phyloP scores from a whole-genome alignment of 441 rosid genomes.

The Flueggea neowawraea region DNA sequence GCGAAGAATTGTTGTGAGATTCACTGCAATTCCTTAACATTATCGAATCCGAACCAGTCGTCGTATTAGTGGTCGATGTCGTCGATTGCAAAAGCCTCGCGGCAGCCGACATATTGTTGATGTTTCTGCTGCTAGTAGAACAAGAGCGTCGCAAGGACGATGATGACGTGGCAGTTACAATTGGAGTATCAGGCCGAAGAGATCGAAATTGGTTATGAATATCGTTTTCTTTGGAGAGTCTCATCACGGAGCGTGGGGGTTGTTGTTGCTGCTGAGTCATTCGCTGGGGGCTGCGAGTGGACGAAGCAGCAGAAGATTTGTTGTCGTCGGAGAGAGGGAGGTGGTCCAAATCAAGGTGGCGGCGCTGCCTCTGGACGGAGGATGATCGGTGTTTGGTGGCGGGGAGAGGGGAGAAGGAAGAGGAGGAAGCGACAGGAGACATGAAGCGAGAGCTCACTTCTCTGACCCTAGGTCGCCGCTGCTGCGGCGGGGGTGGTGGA shows the following conservation, averaged over 20 bases:
- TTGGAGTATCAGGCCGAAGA: slow-evolving; percentile 41
- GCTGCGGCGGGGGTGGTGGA: slow-evolving; percentile 44
- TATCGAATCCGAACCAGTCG: not conserved
- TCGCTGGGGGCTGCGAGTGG: slow-evolving; percentile 14
- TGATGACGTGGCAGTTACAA: slow-evolving; percentile 12
- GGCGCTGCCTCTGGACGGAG: slow-evolving; percentile 52
- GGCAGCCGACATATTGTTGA: slow-evolving; percentile 37
- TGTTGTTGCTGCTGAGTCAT: slow-evolving; percentile 32
- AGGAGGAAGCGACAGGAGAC: slow-evolving; percentile 56
- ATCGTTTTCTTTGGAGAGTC: slow-evolving; percentile 32
- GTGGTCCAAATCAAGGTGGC: slow-evolving; percentile 35
- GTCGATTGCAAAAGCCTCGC: slow-evolving; percentile 50
- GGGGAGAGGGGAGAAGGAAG: slow-evolving; percentile 40
- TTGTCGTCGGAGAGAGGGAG: slow-evolving; percentile 33
- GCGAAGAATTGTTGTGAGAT: slow-evolving; percentile 13
- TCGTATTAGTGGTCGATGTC: not conserved
- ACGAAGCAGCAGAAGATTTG: too few relatives aligned
- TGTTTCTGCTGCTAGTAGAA: slow-evolving; percentile 30
- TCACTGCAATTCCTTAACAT: not conserved
- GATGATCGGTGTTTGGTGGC: slow-evolving; percentile 34
- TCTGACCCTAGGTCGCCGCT: slow-evolving; percentile 75
- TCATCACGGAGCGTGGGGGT: slow-evolving; percentile 27
- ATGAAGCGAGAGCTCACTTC: slow-evolving; percentile 84
- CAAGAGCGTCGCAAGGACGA: slow-evolving; percentile 24
- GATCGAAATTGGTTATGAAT: slow-evolving; percentile 1